These are phyloP conservation scores for Rugonectria rugulosa DNA, from an alignment of 2,329 filamentous ascomycete genomes.

Conservation along the genomic window DNA sequence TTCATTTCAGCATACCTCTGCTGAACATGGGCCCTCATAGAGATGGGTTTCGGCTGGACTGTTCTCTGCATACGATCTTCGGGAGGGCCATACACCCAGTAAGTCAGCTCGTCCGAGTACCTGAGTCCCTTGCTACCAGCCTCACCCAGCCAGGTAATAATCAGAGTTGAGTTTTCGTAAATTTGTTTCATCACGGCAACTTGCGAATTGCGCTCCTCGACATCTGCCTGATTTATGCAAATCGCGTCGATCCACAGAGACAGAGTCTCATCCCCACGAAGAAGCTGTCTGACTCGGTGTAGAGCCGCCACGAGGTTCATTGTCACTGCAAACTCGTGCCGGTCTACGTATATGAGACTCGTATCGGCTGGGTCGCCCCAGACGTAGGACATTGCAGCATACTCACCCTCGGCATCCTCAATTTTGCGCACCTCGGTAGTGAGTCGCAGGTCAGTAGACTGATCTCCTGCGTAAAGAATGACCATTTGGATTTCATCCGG, in stretches of 20 bases:
- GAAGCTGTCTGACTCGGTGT: background rate
- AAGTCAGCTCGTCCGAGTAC: background rate
- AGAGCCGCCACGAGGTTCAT: background rate
- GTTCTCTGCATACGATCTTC: background rate
- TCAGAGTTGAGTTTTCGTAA: background rate
- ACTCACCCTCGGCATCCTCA: background rate
- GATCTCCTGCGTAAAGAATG: background rate
- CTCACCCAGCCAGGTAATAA: conserved; percentile 6
- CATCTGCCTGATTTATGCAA: background rate
- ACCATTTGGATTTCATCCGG: background rate
- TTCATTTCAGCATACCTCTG: background rate
- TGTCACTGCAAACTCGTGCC: background rate
- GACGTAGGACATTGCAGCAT: conserved; percentile 1
- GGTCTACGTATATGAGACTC: background rate
- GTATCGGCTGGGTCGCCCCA: background rate
- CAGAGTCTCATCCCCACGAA: background rate
- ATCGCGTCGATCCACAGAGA: conserved; percentile 5
- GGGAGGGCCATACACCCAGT: background rate
- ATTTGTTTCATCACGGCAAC: background rate
- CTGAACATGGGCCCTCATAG: background rate
- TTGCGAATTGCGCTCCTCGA: conserved; percentile 1
- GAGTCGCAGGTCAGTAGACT: background rate
- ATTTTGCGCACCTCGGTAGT: background rate
- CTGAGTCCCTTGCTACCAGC: background rate
- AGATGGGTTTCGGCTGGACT: background rate